Evolutionary conservation across 2,329 filamentous ascomycete genomes (phyloP), one percentile per base, ranked within the genome.

Genomic region (Parastagonospora avenae): DNA sequence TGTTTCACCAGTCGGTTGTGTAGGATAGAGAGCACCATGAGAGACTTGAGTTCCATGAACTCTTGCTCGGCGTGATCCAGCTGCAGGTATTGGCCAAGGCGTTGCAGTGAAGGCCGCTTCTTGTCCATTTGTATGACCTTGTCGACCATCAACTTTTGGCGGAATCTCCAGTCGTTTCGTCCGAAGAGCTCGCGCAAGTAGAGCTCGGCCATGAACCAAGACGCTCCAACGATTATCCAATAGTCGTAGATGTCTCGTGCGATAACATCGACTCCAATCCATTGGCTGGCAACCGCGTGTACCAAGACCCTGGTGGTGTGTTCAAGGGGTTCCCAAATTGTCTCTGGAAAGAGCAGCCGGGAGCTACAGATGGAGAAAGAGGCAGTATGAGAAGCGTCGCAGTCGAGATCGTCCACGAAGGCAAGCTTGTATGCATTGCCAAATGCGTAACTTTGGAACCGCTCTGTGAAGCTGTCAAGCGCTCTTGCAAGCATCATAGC

Each of bases 131-230:
- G 86, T 41, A 92, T 89, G 35, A 97, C 84, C 60, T 82, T 83
- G 72, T 99, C 93, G 0, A 91, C 86, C 73, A 91, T 84, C 32
- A 85, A 80, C 74, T 97, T 97, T 74, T 96, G 89, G 32, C 91
- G 87, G 70, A 92, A 97, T 9, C 92, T 84, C 70, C 96, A 94
- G 64, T 96, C 91, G 69, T 99, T 99, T 69, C 95, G 95, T 7
- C 94, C 94, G 67, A 91, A 95, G 2, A 99, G 80, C 59, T 86
- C 88, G 71, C 88, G 91, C 83, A 97, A 90, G 74, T 96, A 97
- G 4, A 91, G 82, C 63, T 97, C 93, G 1, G 93, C 92, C 83
- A 99, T 96, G 77, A 91, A 99, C 78, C 93, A 92, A 0, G 93
- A 90, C 40, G 95, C 88, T 11, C 93, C 95, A 46, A 94, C 83